Conservation (phyloP, 306 rosid species). For the Dryas alaskensis region DNA sequence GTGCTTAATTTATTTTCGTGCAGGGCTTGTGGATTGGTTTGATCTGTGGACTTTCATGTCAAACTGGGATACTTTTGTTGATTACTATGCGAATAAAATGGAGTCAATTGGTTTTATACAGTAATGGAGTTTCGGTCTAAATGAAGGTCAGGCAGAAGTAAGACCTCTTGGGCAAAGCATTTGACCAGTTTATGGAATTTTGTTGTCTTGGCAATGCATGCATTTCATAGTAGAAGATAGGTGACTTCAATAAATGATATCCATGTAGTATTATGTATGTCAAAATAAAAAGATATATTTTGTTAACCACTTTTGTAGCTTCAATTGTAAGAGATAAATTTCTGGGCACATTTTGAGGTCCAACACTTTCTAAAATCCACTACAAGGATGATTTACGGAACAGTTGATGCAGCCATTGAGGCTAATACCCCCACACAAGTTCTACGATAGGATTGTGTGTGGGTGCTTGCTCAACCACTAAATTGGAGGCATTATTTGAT, state of each 20-base stretch:
- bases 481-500: too few relatives aligned
- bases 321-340: neutral
- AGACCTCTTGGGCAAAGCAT: neutral
- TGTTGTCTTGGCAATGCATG: neutral
- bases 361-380: too few relatives aligned
- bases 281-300: neutral
- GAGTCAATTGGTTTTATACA: constrained; percentile 35
- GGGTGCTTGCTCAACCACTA: too few relatives aligned
- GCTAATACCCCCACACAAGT: too few relatives aligned
- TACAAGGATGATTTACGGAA: too few relatives aligned
- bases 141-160: neutral
- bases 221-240: neutral
- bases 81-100: constrained; percentile 41
- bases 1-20: neutral
- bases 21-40: constrained; percentile 89
- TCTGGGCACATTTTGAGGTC: too few relatives aligned
- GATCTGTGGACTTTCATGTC: constrained; percentile 58
- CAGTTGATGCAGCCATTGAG: too few relatives aligned
- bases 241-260: neutral
- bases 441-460: too few relatives aligned
- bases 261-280: neutral
- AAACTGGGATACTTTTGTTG: constrained; percentile 43
- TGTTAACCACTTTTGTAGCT: neutral
- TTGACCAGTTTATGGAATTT: neutral
- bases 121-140: constrained; percentile 23